These are phyloP conservation scores for Plenodomus biglobosus DNA, from an alignment of 2,329 filamentous ascomycete genomes.

Conservation along the genomic window DNA sequence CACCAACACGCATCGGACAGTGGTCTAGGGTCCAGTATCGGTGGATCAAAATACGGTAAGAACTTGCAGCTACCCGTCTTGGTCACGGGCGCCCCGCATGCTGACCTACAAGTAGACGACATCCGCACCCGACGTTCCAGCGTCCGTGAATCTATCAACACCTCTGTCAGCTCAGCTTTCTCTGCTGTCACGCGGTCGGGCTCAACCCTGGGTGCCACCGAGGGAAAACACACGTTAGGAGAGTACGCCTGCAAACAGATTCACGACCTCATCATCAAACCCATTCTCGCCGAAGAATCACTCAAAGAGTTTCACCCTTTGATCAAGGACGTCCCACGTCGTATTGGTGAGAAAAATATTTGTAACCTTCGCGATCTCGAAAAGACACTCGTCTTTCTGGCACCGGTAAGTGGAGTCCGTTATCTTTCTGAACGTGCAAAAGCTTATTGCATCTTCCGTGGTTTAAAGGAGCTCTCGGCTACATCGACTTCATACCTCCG, in stretches of 20 bases:
- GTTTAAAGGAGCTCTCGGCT: constrained; percentile 70
- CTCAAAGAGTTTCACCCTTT: constrained; percentile 81
- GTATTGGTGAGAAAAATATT: constrained; percentile 82
- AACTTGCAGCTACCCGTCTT: constrained; percentile 19
- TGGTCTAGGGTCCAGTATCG: constrained; percentile 81
- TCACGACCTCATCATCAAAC: constrained; percentile 72
- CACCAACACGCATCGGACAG: constrained; percentile 80
- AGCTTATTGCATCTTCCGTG: constrained; percentile 62
- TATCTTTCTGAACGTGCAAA: constrained; percentile 61
- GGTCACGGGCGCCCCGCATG: constrained; percentile 16
- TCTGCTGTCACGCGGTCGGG: constrained; percentile 51
- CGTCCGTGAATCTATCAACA: constrained; percentile 41
- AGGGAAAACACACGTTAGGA: constrained; percentile 62
- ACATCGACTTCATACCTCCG: constrained; percentile 76
- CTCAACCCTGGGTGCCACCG: constrained; percentile 41
- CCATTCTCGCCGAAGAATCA: constrained; percentile 70
- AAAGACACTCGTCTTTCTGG: constrained; percentile 87
- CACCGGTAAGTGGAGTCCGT: constrained; percentile 78
- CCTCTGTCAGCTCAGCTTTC: constrained; percentile 40
- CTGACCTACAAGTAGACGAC: constrained; percentile 44
- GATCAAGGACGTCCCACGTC: constrained; percentile 73
- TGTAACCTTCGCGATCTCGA: constrained; percentile 90
- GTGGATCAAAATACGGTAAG: constrained; percentile 54
- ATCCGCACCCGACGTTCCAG: constrained; percentile 29
- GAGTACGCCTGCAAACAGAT: constrained; percentile 74